phyloP scores from a whole-genome alignment of 2,329 filamentous ascomycete species.

The Penicillium sp. region DNA sequence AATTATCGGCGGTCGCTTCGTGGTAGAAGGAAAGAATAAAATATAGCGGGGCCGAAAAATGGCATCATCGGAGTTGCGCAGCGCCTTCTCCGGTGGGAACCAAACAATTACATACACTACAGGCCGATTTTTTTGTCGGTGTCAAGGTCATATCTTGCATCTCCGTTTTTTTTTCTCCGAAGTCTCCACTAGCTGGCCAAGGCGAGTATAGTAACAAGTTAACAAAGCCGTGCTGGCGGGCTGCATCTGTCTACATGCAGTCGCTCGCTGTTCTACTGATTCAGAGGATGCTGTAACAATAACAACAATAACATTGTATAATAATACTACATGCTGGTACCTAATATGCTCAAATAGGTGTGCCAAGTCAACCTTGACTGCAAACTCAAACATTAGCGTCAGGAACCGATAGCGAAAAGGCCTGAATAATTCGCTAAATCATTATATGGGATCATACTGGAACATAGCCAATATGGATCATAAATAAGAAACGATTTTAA shows the following conservation, averaged over 20 bases:
- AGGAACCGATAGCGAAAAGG: slow-evolving; percentile 17
- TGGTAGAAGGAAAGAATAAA: background rate
- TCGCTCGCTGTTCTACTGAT: background rate
- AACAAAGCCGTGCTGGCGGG: background rate
- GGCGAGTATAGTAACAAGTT: background rate
- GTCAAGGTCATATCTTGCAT: background rate
- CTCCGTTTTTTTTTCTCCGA: slow-evolving; percentile 5
- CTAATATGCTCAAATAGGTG: background rate
- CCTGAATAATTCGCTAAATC: background rate
- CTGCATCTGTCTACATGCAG: background rate
- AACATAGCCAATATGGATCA: background rate
- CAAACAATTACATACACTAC: background rate
- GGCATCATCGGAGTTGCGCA: background rate
- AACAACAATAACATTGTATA: background rate
- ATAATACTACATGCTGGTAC: background rate
- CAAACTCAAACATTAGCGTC: slow-evolving; percentile 10
- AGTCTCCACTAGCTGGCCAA: slow-evolving; percentile 3
- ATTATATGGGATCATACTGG: too few species aligned
- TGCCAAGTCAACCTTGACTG: slow-evolving; percentile 14
- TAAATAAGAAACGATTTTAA: background rate
- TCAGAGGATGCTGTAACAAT: background rate
- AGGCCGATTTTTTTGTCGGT: background rate
- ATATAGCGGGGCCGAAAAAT: background rate
- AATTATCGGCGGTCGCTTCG: background rate
- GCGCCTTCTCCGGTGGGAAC: slow-evolving; percentile 2